A percentile compares a stretch with the other conserved stretches of the same genome.
Evolutionary conservation across 257 asterid genomes (phyloP).

Genomic region (Plectranthus barbatus): DNA sequence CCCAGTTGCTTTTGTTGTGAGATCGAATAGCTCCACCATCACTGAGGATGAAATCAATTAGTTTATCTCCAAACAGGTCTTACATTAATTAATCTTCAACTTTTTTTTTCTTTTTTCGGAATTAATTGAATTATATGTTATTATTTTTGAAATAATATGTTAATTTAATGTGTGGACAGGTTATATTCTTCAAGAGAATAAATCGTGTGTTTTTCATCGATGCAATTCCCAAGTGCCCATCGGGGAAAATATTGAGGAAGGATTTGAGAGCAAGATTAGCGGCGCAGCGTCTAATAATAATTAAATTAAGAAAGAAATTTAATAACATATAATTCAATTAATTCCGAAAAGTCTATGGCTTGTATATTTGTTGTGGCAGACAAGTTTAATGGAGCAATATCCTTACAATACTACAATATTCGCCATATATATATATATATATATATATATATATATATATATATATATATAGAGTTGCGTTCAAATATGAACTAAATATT

Average conservation of each 20-base stretch:
- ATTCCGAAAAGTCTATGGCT: neutral
- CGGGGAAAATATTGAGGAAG: conserved; percentile 83
- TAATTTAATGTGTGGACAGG: conserved; percentile 26
- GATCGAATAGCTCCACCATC: conserved; percentile 41
- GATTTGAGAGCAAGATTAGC: conserved; percentile 74
- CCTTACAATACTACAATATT: neutral
- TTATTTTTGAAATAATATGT: neutral
- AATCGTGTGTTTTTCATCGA: conserved; percentile 57
- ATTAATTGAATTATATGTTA: too few relatives aligned
- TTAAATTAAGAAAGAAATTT: neutral
- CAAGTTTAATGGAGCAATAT: neutral
- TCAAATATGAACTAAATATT: too few relatives aligned
- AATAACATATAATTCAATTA: neutral
- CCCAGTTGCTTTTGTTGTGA: conserved; percentile 84
- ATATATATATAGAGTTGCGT: too few relatives aligned
- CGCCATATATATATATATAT: too few relatives aligned
- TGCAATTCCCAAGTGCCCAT: conserved; percentile 68
- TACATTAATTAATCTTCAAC: neutral
- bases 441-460: too few relatives aligned
- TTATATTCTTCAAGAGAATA: conserved; percentile 70
- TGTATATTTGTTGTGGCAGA: neutral
- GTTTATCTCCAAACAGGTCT: conserved; percentile 40
- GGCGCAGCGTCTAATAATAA: neutral
- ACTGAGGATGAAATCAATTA: conserved; percentile 74
- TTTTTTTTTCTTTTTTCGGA: too few relatives aligned